Conservation (phyloP, 2,329 filamentous ascomycete genomes). For the Plectosphaerella sp. region DNA sequence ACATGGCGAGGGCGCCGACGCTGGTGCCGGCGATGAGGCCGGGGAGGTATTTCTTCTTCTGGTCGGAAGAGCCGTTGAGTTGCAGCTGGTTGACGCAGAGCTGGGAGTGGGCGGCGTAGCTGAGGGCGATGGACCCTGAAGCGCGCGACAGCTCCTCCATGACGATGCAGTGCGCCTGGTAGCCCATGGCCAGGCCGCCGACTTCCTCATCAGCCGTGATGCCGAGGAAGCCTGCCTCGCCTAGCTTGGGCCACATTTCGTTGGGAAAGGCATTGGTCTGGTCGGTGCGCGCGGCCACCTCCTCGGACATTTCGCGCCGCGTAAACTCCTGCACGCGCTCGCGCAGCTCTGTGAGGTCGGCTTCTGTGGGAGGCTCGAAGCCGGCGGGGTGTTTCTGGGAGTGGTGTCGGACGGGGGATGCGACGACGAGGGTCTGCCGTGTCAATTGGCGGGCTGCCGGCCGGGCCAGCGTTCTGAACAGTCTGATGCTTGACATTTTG, state of each 20-base stretch:
- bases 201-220: slow-evolving; percentile 92
- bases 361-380: slow-evolving; percentile 63
- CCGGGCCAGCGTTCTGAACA: slow-evolving; percentile 28
- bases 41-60: slow-evolving; percentile 78
- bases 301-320: slow-evolving; percentile 78
- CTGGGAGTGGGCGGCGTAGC: slow-evolving; percentile 93
- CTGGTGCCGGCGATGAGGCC: slow-evolving; percentile 74
- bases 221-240: slow-evolving; percentile 85
- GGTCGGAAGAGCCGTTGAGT: slow-evolving; percentile 74
- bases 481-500: slow-evolving; percentile 36
- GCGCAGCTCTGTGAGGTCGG: slow-evolving; percentile 75
- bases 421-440: slow-evolving; percentile 12
- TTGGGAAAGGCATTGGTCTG: slow-evolving; percentile 81
- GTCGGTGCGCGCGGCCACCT: slow-evolving; percentile 80
- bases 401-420: slow-evolving; percentile 31
- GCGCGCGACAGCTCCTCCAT: slow-evolving; percentile 93
- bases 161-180: slow-evolving; percentile 92
- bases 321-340: slow-evolving; percentile 87
- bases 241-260: slow-evolving; percentile 91
- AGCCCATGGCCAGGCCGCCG: slow-evolving; percentile 86
- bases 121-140: slow-evolving; percentile 77
- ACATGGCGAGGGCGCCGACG: slow-evolving; percentile 91
- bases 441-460: slow-evolving; percentile 20
- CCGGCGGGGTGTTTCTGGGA: slow-evolving; percentile 60
- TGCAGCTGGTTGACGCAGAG: slow-evolving; percentile 95